A percentile compares a stretch with the other conserved stretches of the same genome.
Evolutionary conservation across 306 rosid species (phyloP).

Genomic region (Prunus armeniaca): DNA sequence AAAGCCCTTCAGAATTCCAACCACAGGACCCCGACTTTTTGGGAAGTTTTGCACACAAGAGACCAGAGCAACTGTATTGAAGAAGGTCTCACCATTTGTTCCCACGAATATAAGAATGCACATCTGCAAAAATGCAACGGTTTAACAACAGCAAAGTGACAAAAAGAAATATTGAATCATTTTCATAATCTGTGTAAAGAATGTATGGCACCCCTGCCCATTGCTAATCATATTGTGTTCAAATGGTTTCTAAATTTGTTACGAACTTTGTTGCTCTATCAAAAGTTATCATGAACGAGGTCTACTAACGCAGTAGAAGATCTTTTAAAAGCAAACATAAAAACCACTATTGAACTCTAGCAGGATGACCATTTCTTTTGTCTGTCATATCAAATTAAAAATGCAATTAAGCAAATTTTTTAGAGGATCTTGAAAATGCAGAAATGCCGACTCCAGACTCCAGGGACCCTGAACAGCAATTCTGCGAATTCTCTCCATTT

Average conservation of each 20-base stretch:
- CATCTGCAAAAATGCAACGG: slow-evolving; percentile 62
- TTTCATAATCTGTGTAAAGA: not conserved
- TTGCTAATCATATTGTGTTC: not conserved
- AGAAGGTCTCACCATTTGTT: slow-evolving; percentile 95
- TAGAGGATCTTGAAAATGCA: not conserved
- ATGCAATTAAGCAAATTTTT: not conserved
- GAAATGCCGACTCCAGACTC: not conserved
- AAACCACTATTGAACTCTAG: not conserved
- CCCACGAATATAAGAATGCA: slow-evolving; percentile 82
- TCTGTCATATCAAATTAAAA: not conserved
- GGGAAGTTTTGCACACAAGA: slow-evolving; percentile 96
- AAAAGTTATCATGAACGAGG: not conserved
- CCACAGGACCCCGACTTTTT: slow-evolving; percentile 87
- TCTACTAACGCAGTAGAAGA: not conserved
- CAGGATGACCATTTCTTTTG: not conserved
- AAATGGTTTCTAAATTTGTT: not conserved
- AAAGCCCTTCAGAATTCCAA: slow-evolving; percentile 92
- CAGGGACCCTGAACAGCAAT: not conserved
- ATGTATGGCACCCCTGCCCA: not conserved
- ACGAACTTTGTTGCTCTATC: not conserved
- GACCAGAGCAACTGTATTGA: slow-evolving; percentile 85
- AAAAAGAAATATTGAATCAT: not conserved
- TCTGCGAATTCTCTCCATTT: not conserved
- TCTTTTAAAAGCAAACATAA: not conserved
- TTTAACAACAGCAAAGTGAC: slow-evolving; percentile 7